Conservation (phyloP, 1,284 basidiomycete species). For the Moesziomyces antarcticus region DNA sequence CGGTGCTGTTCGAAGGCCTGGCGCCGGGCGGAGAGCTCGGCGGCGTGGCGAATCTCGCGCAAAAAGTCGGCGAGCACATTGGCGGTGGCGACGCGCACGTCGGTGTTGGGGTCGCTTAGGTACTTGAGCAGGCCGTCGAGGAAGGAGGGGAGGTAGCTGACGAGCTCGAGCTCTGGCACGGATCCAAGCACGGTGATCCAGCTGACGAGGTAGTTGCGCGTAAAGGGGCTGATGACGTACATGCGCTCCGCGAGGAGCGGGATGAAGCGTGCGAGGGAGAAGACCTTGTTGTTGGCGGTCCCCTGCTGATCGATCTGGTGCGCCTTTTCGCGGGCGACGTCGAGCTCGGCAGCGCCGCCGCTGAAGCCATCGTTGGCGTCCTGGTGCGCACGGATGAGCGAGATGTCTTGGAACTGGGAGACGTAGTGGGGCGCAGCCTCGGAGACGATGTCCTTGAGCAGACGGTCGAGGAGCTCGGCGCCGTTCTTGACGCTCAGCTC, state of each 20-base stretch:
- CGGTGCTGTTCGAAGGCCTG: conserved; percentile 34
- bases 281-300: conserved; percentile 71
- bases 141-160: conserved; percentile 93
- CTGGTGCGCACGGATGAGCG: conserved; percentile 72
- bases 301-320: conserved; percentile 43
- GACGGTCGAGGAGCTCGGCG: conserved; percentile 94
- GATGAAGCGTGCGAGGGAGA: conserved; percentile 93
- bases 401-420: conserved; percentile 80
- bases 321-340: conserved; percentile 64
- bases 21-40: conserved; percentile 39
- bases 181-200: conserved; percentile 98
- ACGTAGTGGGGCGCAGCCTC: conserved; percentile 96
- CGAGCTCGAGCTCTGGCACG: conserved; percentile 93
- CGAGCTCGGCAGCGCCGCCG: conserved; percentile 59
- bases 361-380: conserved; percentile 63
- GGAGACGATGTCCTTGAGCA: conserved; percentile 96
- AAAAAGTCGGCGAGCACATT: conserved; percentile 91
- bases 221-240: conserved; percentile 94
- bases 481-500: conserved; percentile 98
- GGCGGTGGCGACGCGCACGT: conserved; percentile 91
- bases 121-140: conserved; percentile 90
- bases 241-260: conserved; percentile 92
- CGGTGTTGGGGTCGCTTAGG: conserved; percentile 91
- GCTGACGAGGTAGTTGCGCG: conserved; percentile 92
- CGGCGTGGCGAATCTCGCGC: conserved; percentile 75